Conservation (phyloP, 2,329 filamentous ascomycete species). For the Orbilia blumenaviensis region DNA sequence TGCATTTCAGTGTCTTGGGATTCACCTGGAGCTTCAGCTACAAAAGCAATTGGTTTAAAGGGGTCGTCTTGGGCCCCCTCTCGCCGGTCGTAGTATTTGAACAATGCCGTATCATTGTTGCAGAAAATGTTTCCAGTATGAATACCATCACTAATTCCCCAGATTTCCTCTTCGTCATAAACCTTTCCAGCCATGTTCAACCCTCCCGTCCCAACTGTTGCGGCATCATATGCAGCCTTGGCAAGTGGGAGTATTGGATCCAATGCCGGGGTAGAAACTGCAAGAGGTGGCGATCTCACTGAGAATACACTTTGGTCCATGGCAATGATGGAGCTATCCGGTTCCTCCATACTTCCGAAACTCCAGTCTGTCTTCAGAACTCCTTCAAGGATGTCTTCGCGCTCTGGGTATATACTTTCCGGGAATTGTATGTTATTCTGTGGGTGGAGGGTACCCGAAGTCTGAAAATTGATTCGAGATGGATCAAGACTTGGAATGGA, state of each 20-base stretch:
- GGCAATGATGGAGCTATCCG: neutral
- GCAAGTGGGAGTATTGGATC: neutral
- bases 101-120: conserved; percentile 13
- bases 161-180: conserved; percentile 31
- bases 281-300: neutral
- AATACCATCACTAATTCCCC: neutral
- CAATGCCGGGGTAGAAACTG: conserved; percentile 11
- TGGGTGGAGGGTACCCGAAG: neutral
- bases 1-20: neutral
- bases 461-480: neutral
- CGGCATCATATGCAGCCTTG: conserved; percentile 6
- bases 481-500: neutral
- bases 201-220: neutral
- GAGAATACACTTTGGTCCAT: neutral
- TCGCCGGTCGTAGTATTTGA: neutral
- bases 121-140: conserved; percentile 2
- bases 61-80: neutral
- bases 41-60: neutral
- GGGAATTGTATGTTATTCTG: neutral
- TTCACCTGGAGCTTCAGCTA: neutral
- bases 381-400: neutral
- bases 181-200: conserved; percentile 17
- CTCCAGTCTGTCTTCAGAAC: conserved; percentile 6
- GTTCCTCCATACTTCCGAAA: neutral
- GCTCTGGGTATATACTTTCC: conserved; percentile 8